Evolutionary conservation across 1,139 yeast genomes (phyloP), one percentile per base, ranked within the genome.

Genomic region (Schwanniomyces etchellsii): DNA sequence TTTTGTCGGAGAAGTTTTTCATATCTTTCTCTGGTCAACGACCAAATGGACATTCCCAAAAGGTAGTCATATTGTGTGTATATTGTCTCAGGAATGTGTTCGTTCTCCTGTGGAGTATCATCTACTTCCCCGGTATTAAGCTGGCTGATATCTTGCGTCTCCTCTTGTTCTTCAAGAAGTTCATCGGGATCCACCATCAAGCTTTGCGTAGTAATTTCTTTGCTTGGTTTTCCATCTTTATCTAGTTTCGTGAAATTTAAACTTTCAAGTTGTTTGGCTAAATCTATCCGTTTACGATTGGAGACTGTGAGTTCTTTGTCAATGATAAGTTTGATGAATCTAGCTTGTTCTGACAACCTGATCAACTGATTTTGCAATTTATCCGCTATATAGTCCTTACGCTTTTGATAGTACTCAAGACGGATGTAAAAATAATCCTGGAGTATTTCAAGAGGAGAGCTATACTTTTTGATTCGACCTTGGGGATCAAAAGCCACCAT

Each of bases 401-500:
- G 77, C 52, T 77, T 81, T 60, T 88, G 96, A 53, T 91, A 93
- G 54, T 69, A 85, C 38, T 89, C 96, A 37, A 93, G 64, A 49
- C 99, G 76, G 10, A 91, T 82, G 47, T 70, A 82, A 53, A 80
- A 93, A 55, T 82, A 93, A 44, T 91, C 97, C 38, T 65, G 70
- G 45, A 93, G 64, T 26, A 93, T 91, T 33, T 88, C 94, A 40
- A 75, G 73, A 2, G 83, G 82, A 30, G 69, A 64, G 11, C 77
- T 81, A 52, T 89, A 93, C 51, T 76, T 84, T 51, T 83, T 85
- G 43, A 93, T 85, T 45, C 93, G 76, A 24, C 96, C 95, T 36
- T 74, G 72, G n/a, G 95, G 76, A 58, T 91, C 97, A 59, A 93
- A 93, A 0, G 96, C 94, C 36, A 91, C 96, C 96, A 93, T 88